phyloP scores from a whole-genome alignment of 1,284 basidiomycete genomes.

The Malassezia dermatis region DNA sequence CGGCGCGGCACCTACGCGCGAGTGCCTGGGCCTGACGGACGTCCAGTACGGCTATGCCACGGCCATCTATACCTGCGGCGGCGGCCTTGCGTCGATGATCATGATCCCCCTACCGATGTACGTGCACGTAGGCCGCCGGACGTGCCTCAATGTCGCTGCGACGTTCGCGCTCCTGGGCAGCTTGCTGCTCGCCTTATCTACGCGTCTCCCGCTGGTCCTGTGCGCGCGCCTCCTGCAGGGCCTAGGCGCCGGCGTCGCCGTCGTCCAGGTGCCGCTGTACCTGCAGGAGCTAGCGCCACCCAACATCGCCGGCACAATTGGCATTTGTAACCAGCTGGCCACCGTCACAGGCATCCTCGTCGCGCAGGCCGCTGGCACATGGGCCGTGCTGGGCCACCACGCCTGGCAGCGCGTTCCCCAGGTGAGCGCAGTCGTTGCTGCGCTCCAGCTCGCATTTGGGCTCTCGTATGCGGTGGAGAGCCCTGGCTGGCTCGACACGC shows the following conservation, averaged over 20 bases:
- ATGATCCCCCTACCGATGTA: slow-evolving; percentile 20
- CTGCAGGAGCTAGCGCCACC: slow-evolving; percentile 69
- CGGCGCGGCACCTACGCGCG: background rate
- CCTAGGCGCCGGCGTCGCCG: slow-evolving; percentile 66
- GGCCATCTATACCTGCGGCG: slow-evolving; percentile 75
- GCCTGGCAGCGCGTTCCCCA: slow-evolving; percentile 49
- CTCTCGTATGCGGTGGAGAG: slow-evolving; percentile 30
- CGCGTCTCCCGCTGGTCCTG: slow-evolving; percentile 9
- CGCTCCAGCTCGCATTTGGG: slow-evolving; percentile 43
- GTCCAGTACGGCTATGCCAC: slow-evolving; percentile 16
- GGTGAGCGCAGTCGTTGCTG: slow-evolving; percentile 34
- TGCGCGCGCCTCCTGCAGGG: slow-evolving; percentile 58
- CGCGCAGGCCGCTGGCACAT: slow-evolving; percentile 47
- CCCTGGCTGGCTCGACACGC: slow-evolving; percentile 31
- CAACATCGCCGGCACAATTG: slow-evolving; percentile 61
- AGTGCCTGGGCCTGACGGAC: slow-evolving; percentile 9
- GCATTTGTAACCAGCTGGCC: slow-evolving; percentile 63
- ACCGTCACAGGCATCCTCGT: slow-evolving; percentile 44
- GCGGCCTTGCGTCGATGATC: slow-evolving; percentile 57
- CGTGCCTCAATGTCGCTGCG: slow-evolving; percentile 19
- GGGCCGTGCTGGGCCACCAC: slow-evolving; percentile 33
- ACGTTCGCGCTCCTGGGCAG: slow-evolving; percentile 17
- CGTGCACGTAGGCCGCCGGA: slow-evolving; percentile 17
- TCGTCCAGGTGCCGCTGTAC: slow-evolving; percentile 77
- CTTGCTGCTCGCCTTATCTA: slow-evolving; percentile 15